Conservation (phyloP, 345 rosid genomes). For the Reutealis trisperma region DNA sequence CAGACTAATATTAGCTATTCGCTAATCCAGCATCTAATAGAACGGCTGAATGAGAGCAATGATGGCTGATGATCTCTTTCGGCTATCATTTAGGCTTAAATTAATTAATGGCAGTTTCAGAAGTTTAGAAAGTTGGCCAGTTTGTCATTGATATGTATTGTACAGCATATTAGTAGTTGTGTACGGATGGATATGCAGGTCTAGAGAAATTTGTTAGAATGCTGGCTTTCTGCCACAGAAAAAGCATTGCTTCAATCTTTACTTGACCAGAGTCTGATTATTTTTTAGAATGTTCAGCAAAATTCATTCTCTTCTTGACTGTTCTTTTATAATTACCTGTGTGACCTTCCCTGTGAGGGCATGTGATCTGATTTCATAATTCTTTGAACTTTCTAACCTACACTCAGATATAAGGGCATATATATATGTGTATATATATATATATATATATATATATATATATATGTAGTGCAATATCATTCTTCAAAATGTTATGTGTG, state of each 20-base stretch:
- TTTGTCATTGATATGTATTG: too few species aligned
- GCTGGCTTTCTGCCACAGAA: background rate
- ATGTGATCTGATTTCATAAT: background rate
- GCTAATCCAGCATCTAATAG: too few species aligned
- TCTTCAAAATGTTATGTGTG: background rate
- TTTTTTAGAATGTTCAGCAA: background rate
- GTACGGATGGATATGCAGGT: background rate
- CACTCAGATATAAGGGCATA: too few species aligned
- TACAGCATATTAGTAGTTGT: background rate
- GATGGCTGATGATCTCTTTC: too few species aligned
- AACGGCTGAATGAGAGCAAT: too few species aligned
- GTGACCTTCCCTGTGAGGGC: background rate
- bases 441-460: too few species aligned
- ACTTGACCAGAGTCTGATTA: background rate
- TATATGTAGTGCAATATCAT: too few species aligned
- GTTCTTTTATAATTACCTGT: background rate
- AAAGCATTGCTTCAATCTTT: background rate
- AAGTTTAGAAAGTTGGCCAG: too few species aligned
- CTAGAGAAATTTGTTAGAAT: background rate
- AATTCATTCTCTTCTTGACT: background rate
- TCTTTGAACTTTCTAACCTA: background rate
- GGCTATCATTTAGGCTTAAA: too few species aligned
- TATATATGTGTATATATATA: too few species aligned
- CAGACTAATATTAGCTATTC: too few species aligned
- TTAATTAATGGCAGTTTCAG: too few species aligned